Evolutionary conservation across 805 yeast genomes (phyloP).

Genomic region (Metschnikowia peoriensis): DNA sequence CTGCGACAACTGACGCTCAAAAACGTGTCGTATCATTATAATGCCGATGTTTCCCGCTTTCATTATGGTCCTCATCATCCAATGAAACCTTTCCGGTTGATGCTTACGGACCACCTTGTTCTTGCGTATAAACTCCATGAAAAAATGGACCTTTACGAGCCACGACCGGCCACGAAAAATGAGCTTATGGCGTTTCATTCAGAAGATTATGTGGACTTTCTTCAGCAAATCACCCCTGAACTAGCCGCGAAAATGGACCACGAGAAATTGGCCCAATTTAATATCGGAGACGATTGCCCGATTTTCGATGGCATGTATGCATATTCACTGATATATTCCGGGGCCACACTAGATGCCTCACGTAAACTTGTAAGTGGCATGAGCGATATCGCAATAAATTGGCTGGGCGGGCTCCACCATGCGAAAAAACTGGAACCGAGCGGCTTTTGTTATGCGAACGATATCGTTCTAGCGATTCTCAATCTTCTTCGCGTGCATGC

Average conservation of each 20-base stretch:
- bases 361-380: slow-evolving; percentile 79
- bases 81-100: slow-evolving; percentile 95
- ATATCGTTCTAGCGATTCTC: slow-evolving; percentile 84
- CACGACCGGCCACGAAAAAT: slow-evolving; percentile 76
- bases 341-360: slow-evolving; percentile 93
- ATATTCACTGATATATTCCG: slow-evolving; percentile 83
- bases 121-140: slow-evolving; percentile 82
- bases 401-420: slow-evolving; percentile 96
- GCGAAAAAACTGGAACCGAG: slow-evolving; percentile 93
- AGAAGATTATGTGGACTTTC: slow-evolving; percentile 78
- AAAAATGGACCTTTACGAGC: slow-evolving; percentile 84
- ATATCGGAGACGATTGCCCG: slow-evolving; percentile 93
- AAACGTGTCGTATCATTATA: slow-evolving; percentile 80
- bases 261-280: slow-evolving; percentile 62
- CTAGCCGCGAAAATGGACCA: slow-evolving; percentile 57
- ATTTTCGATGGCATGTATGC: slow-evolving; percentile 94
- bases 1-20: slow-evolving; percentile 15
- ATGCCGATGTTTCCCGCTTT: slow-evolving; percentile 73
- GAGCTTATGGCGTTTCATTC: slow-evolving; percentile 83
- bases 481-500: slow-evolving; percentile 87
- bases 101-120: slow-evolving; percentile 91
- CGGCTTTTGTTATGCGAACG: slow-evolving; percentile 94
- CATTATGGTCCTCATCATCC: slow-evolving; percentile 95
- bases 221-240: slow-evolving; percentile 75
- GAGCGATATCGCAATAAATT: slow-evolving; percentile 92